Percentiles rank a stretch among this genome's conserved stretches.
phyloP scores from a whole-genome alignment of 2,329 filamentous ascomycete genomes.

The Penicillium glabrum region DNA sequence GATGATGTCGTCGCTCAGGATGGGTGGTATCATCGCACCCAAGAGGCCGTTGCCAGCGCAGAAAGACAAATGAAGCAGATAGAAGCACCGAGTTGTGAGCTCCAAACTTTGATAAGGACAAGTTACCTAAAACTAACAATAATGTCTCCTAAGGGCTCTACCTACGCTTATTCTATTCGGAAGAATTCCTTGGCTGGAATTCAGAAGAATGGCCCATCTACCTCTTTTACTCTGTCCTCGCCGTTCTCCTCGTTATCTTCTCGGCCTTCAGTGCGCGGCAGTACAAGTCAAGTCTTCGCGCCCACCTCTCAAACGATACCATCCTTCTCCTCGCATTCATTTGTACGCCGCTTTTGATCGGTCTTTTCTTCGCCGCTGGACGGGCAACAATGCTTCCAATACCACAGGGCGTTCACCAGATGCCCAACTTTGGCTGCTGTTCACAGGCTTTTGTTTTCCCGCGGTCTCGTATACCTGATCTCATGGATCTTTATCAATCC shows the following conservation, averaged over 20 bases:
- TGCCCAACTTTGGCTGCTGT: constrained; percentile 48
- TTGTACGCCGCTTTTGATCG: constrained; percentile 29
- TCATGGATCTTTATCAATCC: neutral
- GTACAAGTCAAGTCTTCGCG: neutral
- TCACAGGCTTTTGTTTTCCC: constrained; percentile 48
- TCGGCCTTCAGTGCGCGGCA: constrained; percentile 5
- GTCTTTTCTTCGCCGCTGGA: constrained; percentile 44
- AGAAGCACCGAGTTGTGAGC: constrained; percentile 22
- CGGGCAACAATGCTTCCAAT: constrained; percentile 39
- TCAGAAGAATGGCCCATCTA: constrained; percentile 42
- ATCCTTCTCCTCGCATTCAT: constrained; percentile 30
- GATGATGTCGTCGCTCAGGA: constrained; percentile 50
- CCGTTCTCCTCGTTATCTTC: neutral
- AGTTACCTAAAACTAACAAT: neutral
- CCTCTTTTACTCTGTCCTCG: constrained; percentile 33
- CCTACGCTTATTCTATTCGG: constrained; percentile 50
- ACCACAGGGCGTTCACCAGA: constrained; percentile 37
- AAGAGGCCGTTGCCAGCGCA: constrained; percentile 35
- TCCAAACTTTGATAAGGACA: neutral
- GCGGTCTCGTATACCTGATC: constrained; percentile 19
- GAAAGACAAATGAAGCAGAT: constrained; percentile 31
- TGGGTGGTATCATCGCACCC: constrained; percentile 48
- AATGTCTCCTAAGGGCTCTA: constrained; percentile 33
- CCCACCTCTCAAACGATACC: constrained; percentile 17
- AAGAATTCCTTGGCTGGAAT: constrained; percentile 49